Evolutionary conservation across 192 early-diverging fungal genomes (phyloP).

Genomic region (Coemansia sp.): DNA sequence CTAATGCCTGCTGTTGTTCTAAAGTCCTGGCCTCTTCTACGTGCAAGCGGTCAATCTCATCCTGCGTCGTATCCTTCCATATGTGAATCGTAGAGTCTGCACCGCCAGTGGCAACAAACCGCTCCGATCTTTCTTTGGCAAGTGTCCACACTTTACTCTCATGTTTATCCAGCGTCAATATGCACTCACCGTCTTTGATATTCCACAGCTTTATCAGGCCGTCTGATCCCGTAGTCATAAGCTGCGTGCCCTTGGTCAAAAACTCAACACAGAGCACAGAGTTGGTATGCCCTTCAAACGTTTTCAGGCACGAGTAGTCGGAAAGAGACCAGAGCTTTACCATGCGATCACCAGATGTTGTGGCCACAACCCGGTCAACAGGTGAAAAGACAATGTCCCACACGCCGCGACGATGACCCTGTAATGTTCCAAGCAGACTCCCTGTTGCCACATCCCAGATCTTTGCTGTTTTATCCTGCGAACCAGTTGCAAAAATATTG

Average conservation of each 20-base stretch:
- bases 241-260: conserved; percentile 82
- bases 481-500: conserved; percentile 88
- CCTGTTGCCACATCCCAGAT: conserved; percentile 88
- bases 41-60: conserved; percentile 77
- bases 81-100: conserved; percentile 89
- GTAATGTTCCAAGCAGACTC: conserved; percentile 72
- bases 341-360: conserved; percentile 90
- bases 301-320: conserved; percentile 88
- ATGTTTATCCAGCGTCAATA: conserved; percentile 88
- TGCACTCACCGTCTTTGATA: conserved; percentile 88
- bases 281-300: conserved; percentile 98
- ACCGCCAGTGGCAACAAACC: conserved; percentile 80
- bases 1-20: conserved; percentile 89
- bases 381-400: conserved; percentile 95
- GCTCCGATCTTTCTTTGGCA: conserved; percentile 68
- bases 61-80: conserved; percentile 90
- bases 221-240: conserved; percentile 87
- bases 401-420: conserved; percentile 93
- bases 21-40: conserved; percentile 63
- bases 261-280: conserved; percentile 87
- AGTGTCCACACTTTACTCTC: conserved; percentile 96
- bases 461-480: conserved; percentile 95
- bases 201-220: conserved; percentile 97
- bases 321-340: conserved; percentile 93
- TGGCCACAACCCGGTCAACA: conserved; percentile 92